phyloP scores from a whole-genome alignment of 2,329 filamentous ascomycete species.

The Colletotrichum spaethianum region DNA sequence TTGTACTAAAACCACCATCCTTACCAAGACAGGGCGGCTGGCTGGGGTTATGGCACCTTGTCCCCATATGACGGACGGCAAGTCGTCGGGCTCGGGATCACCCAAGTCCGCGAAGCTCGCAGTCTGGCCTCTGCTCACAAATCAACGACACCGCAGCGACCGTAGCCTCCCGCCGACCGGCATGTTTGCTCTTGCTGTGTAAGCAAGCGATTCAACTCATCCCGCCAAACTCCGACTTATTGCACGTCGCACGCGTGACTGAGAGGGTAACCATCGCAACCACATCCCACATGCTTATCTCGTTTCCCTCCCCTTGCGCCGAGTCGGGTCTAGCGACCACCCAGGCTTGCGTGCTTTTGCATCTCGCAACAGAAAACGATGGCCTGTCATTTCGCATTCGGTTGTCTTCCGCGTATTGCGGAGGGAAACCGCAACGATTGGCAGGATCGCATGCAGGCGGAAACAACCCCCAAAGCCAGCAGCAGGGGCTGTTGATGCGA shows the following conservation, averaged over 20 bases:
- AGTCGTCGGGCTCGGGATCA: slow-evolving; percentile 36
- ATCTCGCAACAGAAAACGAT: slow-evolving; percentile 21
- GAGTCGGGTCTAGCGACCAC: slow-evolving; percentile 20
- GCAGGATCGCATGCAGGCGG: slow-evolving; percentile 10
- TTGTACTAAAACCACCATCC: neutral
- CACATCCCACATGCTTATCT: slow-evolving; percentile 32
- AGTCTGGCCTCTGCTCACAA: slow-evolving; percentile 25
- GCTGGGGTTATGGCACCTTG: neutral
- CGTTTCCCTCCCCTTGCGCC: slow-evolving; percentile 5
- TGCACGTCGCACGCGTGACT: slow-evolving; percentile 13
- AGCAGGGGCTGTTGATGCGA: slow-evolving; percentile 1
- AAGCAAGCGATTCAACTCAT: slow-evolving; percentile 17
- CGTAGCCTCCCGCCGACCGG: slow-evolving; percentile 15
- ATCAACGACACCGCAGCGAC: slow-evolving; percentile 18
- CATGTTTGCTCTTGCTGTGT: slow-evolving; percentile 27
- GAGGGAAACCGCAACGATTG: slow-evolving; percentile 8
- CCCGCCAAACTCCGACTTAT: neutral
- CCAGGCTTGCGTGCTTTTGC: slow-evolving; percentile 10
- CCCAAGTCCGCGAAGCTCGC: slow-evolving; percentile 31
- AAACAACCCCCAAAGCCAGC: slow-evolving; percentile 2
- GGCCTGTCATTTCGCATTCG: slow-evolving; percentile 11
- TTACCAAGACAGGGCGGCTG: slow-evolving; percentile 24
- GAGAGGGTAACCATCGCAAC: slow-evolving; percentile 33
- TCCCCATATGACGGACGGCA: slow-evolving; percentile 18
- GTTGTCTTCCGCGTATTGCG: slow-evolving; percentile 18